Evolutionary conservation across 805 yeast genomes (phyloP).

Genomic region (Candida ulmi): DNA sequence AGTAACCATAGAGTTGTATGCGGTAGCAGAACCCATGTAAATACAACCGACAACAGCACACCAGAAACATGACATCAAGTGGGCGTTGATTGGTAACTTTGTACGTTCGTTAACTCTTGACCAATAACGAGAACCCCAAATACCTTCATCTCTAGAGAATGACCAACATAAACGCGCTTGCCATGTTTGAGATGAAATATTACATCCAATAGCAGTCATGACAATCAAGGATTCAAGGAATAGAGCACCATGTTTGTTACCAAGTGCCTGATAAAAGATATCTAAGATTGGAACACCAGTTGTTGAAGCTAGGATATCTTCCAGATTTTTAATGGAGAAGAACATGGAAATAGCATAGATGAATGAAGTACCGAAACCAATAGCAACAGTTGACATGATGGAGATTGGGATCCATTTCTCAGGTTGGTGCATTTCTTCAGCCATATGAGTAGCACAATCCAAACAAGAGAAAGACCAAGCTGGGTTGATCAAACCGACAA

Average conservation of each 20-base stretch:
- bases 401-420: constrained; percentile 54
- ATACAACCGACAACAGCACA: constrained; percentile 54
- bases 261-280: constrained; percentile 53
- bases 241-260: constrained; percentile 48
- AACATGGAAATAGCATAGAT: constrained; percentile 50
- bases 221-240: constrained; percentile 44
- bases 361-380: constrained; percentile 60
- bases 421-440: constrained; percentile 56
- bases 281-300: constrained; percentile 62
- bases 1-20: constrained; percentile 58
- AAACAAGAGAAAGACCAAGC: constrained; percentile 66
- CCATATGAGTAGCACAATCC: constrained; percentile 68
- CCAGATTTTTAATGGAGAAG: constrained; percentile 50
- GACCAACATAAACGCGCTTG: constrained; percentile 66
- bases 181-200: constrained; percentile 61
- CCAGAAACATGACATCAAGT: constrained; percentile 46
- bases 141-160: constrained; percentile 59
- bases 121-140: constrained; percentile 50
- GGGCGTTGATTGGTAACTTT: constrained; percentile 57
- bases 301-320: constrained; percentile 38
- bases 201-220: constrained; percentile 52
- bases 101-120: constrained; percentile 38
- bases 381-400: constrained; percentile 55
- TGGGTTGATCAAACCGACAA: constrained; percentile 67
- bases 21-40: constrained; percentile 61